phyloP scores from a whole-genome alignment of 2,329 filamentous ascomycete genomes.

The Penicillium sp. region DNA sequence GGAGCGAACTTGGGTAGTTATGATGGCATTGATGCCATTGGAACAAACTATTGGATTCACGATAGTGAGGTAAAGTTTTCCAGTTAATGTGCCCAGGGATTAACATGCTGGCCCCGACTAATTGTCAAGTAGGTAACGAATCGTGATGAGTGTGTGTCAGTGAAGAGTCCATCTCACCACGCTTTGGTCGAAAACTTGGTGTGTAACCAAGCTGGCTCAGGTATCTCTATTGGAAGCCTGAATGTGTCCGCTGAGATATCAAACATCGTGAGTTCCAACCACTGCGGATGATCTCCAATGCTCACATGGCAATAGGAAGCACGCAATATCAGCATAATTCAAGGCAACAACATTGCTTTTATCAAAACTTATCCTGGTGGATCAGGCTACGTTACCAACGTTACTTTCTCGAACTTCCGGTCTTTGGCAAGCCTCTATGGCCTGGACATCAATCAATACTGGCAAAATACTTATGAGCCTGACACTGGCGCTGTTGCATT shows the following conservation, averaged over 20 bases:
- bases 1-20: constrained; percentile 38
- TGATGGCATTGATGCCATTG: constrained; percentile 39
- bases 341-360: constrained; percentile 41
- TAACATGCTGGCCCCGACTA: neutral
- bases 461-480: constrained; percentile 24
- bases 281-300: neutral
- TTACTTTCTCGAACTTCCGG: constrained; percentile 33
- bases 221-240: constrained; percentile 39
- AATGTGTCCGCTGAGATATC: constrained; percentile 33
- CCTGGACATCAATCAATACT: constrained; percentile 27
- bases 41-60: constrained; percentile 40
- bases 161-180: constrained; percentile 39
- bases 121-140: constrained; percentile 31
- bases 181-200: constrained; percentile 37
- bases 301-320: constrained; percentile 20
- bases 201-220: constrained; percentile 40
- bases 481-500: constrained; percentile 25
- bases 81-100: neutral
- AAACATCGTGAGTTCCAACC: constrained; percentile 26
- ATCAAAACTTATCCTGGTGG: constrained; percentile 44
- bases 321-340: constrained; percentile 37
- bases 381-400: constrained; percentile 37
- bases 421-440: constrained; percentile 26
- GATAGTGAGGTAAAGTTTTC: constrained; percentile 29
- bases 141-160: constrained; percentile 39